Percentiles rank a stretch among this genome's conserved stretches.
phyloP scores from a whole-genome alignment of 257 asterid species.

The Ilex asprella region DNA sequence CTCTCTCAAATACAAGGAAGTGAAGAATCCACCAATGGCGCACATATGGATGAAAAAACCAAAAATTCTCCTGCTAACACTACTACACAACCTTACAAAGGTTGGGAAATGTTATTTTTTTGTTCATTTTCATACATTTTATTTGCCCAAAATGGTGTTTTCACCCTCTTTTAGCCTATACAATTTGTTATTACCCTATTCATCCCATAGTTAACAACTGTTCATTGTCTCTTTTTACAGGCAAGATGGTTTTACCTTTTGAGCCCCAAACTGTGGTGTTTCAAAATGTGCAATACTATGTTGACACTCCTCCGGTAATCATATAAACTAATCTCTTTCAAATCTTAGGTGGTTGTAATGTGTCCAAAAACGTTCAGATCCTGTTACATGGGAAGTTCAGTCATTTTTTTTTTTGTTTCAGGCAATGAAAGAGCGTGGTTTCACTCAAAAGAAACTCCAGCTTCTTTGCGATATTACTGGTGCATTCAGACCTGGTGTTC shows the following conservation, averaged over 20 bases:
- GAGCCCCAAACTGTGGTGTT: constrained; percentile 48
- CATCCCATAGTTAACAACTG: neutral
- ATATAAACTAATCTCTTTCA: constrained; percentile 4
- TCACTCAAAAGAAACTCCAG: constrained; percentile 32
- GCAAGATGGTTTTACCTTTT: constrained; percentile 55
- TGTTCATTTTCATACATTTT: neutral
- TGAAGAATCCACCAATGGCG: constrained; percentile 17
- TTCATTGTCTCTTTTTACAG: constrained; percentile 21
- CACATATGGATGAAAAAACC: constrained; percentile 10
- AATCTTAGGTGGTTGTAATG: no score
- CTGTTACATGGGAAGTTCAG: neutral
- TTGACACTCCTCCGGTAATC: constrained; percentile 46
- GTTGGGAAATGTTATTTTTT: constrained; percentile 15
- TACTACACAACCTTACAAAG: constrained; percentile 17
- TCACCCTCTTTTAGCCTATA: neutral
- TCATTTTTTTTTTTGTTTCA: constrained; percentile 8
- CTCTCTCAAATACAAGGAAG: constrained; percentile 32
- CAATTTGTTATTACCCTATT: neutral
- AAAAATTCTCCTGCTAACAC: constrained; percentile 11
- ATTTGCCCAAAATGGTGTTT: neutral
- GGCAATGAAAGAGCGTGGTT: constrained; percentile 59
- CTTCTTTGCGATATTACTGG: constrained; percentile 48
- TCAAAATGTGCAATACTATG: constrained; percentile 45
- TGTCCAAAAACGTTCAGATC: no score
- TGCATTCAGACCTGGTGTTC: constrained; percentile 53